Evolutionary conservation across 179 eudicot species (phyloP), one percentile per base, ranked within the genome.

Genomic region (Patellifolia procumbens): DNA sequence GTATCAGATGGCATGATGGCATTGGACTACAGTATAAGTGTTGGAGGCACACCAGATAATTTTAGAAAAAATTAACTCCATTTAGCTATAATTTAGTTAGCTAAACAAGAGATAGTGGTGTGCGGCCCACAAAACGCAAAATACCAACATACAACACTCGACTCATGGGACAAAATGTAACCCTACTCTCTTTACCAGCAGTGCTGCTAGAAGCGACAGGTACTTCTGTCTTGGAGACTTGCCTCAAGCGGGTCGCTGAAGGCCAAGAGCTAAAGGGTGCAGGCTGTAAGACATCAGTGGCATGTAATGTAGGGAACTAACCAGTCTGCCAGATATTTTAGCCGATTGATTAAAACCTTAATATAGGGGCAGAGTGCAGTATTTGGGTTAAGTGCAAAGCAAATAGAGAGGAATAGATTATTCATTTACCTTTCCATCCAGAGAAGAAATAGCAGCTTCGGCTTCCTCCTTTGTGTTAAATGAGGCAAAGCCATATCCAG

Each of bases 401-500:
- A n/a, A 72, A 16, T n/a, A 7, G 5, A 42, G 59, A 58, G 20
- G 56, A 29, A 58, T 7, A 19, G 11, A 53, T 68, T 19, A 37
- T 28, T 51, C 42, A 45, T 29, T 39, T 85, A 92, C 98, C 98
- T 92, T 92, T 37, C 93, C 97, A 61, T 94, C 78, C 76, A 91
- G 82, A 76, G 87, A 73, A 67, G 89, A 71, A 17, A 94, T 76
- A 16, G 94, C 98, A 81, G 89, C 62, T 76, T 92, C 94, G 0
- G 98, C 97, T 86, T 94, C 97, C 82, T 92, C 97, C 80, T 77
- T 88, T 11, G 94, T 85, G 79, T 81, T 80, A 81, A 92, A 94
- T 17, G 93, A 87, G 73, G 90, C 97, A 80, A 94, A 94, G 9
- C 97, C 98, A 77, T 94, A 94, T 16, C 97, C 98, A 68, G 96